Base-by-base conservation (phyloP, 805 yeast genomes). In the Candida ulmi region DNA sequence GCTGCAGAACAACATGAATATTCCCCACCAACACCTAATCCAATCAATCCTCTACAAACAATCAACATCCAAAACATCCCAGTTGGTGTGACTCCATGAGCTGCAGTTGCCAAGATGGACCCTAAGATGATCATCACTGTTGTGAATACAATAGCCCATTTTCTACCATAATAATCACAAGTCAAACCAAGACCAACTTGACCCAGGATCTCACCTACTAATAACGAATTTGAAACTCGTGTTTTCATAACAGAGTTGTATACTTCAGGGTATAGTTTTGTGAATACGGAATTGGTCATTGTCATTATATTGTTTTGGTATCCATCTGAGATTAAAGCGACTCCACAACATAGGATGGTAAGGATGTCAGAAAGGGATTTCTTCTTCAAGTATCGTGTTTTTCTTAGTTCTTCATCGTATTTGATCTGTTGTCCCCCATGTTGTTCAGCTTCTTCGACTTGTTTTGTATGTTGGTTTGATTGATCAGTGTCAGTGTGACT, bases 41-140 rank as follows among this genome's bases (percentile, higher is more conserved):
- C 95, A 35, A 83, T 76, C 9, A 81, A 69, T 50, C 91, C 91
- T 58, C 91, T 70, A 44, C 76, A 66, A n/a, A 83, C 77, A 34
- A 78, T 74, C 52, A 83, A 63, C 86, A 78, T 80, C 88, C 85
- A 81, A 53, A 83, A 76, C 81, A 83, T 74, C 11, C 88, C 88
- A 3, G 51, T 45, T 6, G 65, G 55, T 3, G 80, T 66, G 2
- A 35, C 43, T 28, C 88, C 90, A 48, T 81, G 84, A 11, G 88
- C 66, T 17, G 85, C 88, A 33, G 88, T 76, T 57, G 85, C 82
- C 58, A 80, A 50, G 36, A 74, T 63, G 12, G 86, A 74, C 37
- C 88, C 88, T 31, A 80, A 45, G 8, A 82, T 78, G 48, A 83
- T 69, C 40, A 81, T 65, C 5, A 67, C 46, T 2, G 88, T 80